Conservation (phyloP, 2,329 filamentous ascomycete species). For the Alternaria atra region DNA sequence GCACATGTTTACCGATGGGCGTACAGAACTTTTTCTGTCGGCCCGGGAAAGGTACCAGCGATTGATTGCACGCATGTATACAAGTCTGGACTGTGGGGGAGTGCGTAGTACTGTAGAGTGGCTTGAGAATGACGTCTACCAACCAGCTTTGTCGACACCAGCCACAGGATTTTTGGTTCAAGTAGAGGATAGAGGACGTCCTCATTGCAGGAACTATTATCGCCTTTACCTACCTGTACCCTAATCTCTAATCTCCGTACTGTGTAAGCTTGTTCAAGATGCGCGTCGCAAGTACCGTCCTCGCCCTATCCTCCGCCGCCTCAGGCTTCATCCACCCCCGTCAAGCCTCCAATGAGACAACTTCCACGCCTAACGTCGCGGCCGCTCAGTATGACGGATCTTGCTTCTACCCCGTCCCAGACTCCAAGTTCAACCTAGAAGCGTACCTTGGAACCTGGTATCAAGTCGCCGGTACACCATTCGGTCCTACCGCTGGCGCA, state of each 20-base stretch:
- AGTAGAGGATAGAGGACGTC: neutral
- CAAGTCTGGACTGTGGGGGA: neutral
- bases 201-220: neutral
- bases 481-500: slow-evolving; percentile 36
- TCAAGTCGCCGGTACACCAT: slow-evolving; percentile 43
- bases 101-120: neutral
- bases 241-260: neutral
- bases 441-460: slow-evolving; percentile 43
- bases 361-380: slow-evolving; percentile 22
- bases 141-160: neutral
- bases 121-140: slow-evolving; percentile 11
- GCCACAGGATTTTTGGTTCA: neutral
- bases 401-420: slow-evolving; percentile 41
- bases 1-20: neutral
- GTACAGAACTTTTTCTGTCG: neutral
- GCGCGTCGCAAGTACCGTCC: slow-evolving; percentile 29
- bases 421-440: slow-evolving; percentile 36
- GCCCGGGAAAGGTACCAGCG: slow-evolving; percentile 23
- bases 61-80: slow-evolving; percentile 10
- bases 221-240: neutral
- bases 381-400: slow-evolving; percentile 37
- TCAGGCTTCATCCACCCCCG: slow-evolving; percentile 25
- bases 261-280: slow-evolving; percentile 11
- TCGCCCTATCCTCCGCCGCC: slow-evolving; percentile 26
- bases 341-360: slow-evolving; percentile 17